These are phyloP conservation scores for Xylaria flabelliformis DNA, from an alignment of 495 filamentous ascomycete species.

Conservation along the genomic window DNA sequence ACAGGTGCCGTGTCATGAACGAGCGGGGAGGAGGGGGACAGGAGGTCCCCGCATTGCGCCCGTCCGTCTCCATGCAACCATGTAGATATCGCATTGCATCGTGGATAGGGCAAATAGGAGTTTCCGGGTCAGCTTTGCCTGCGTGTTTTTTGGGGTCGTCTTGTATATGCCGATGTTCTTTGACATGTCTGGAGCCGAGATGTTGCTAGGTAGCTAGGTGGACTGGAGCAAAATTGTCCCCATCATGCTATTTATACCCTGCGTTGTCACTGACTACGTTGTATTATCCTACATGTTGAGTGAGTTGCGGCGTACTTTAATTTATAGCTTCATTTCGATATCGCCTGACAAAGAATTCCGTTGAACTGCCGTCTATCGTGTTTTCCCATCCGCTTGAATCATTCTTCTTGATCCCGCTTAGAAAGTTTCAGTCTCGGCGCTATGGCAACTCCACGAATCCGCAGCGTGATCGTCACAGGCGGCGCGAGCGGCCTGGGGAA, in stretches of 20 bases:
- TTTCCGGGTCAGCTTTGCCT: not conserved
- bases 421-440: too few relatives aligned
- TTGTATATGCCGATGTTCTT: not conserved
- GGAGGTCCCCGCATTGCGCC: conserved; percentile 7
- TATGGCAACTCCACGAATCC: not conserved
- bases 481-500: conserved; percentile 64
- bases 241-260: not conserved
- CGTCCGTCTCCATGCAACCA: not conserved
- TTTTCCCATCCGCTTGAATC: too few relatives aligned
- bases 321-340: too few relatives aligned
- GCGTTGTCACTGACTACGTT: not conserved
- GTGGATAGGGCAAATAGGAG: not conserved
- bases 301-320: too few relatives aligned
- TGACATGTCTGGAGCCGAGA: not conserved
- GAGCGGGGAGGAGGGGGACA: not conserved
- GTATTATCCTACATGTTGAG: not conserved
- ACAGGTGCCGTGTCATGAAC: conserved; percentile 12
- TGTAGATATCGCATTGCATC: not conserved
- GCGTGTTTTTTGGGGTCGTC: not conserved
- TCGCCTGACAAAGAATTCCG: too few relatives aligned
- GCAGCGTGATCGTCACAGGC: conserved; percentile 50
- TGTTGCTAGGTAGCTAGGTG: not conserved
- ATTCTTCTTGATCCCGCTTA: too few relatives aligned
- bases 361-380: too few relatives aligned
- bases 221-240: not conserved